Conservation (phyloP, 78 protist genomes). For the Dictyostelium firmibasis region DNA sequence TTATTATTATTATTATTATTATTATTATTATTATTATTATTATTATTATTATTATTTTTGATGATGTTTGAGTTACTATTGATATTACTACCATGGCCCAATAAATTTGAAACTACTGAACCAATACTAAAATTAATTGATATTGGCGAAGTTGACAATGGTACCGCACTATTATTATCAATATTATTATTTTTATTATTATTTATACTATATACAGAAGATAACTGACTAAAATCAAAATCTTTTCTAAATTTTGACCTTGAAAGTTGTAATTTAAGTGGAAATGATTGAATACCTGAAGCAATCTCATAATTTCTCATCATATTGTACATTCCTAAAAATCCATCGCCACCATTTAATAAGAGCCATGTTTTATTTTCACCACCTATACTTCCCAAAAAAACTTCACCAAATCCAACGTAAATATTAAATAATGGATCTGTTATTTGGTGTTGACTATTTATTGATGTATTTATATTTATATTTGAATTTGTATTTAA, state of each 20-base stretch:
- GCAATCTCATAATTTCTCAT: constrained; percentile 9
- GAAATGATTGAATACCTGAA: constrained; percentile 3
- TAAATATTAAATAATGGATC: constrained; percentile 59
- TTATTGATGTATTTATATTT: neutral
- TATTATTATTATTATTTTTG: no score
- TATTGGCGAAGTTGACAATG: neutral
- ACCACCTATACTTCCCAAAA: constrained; percentile 50
- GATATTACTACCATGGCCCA: neutral
- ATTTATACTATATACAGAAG: neutral
- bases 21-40: no score
- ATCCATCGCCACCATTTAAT: constrained; percentile 32
- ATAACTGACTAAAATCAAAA: neutral
- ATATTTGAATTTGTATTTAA: neutral
- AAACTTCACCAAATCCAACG: constrained; percentile 23
- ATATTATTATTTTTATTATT: neutral
- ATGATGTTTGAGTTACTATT: no score
- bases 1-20: neutral
- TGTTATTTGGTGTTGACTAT: neutral
- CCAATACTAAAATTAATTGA: neutral
- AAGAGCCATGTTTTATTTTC: constrained; percentile 43
- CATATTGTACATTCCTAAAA: neutral
- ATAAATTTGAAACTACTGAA: neutral
- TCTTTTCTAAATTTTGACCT: neutral
- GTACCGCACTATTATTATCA: neutral
- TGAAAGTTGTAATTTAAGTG: constrained; percentile 4